phyloP scores from a whole-genome alignment of 257 asterid genomes.

The Galeopsis tetrahit region DNA sequence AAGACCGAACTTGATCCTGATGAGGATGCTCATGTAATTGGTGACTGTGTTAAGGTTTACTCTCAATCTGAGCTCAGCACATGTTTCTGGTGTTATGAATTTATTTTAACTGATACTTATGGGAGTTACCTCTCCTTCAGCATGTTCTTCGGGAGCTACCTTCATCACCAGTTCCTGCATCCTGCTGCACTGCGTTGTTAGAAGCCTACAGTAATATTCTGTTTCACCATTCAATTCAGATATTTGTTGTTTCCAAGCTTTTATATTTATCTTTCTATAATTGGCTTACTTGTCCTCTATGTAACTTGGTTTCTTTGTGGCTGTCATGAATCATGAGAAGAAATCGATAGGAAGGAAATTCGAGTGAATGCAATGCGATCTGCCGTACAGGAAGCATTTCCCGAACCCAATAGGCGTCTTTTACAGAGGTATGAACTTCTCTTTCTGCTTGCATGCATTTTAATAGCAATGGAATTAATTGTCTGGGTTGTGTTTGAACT shows the following conservation, averaged over 20 bases:
- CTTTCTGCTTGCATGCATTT: conserved; percentile 14
- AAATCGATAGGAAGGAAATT: conserved; percentile 82
- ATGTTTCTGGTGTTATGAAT: conserved; percentile 20
- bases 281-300: conserved; percentile 15
- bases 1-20: conserved; percentile 75
- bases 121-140: conserved; percentile 51
- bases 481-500: conserved; percentile 8
- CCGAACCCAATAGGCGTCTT: conserved; percentile 93
- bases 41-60: conserved; percentile 93
- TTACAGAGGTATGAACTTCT: conserved; percentile 39
- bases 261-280: conserved; percentile 13
- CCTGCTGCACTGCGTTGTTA: conserved; percentile 95
- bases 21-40: conserved; percentile 98
- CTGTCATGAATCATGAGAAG: conserved; percentile 47
- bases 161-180: conserved; percentile 98
- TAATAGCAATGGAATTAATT: neutral
- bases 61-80: conserved; percentile 33
- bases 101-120: conserved; percentile 30
- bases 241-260: conserved; percentile 25
- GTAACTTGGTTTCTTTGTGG: conserved; percentile 35
- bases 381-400: conserved; percentile 86
- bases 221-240: conserved; percentile 21
- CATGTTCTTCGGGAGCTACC: conserved; percentile 99
- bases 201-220: conserved; percentile 83
- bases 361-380: conserved; percentile 85